These are phyloP conservation scores for Geotrichum phurueaensis DNA, from an alignment of 1,139 yeast species.

Conservation along the genomic window DNA sequence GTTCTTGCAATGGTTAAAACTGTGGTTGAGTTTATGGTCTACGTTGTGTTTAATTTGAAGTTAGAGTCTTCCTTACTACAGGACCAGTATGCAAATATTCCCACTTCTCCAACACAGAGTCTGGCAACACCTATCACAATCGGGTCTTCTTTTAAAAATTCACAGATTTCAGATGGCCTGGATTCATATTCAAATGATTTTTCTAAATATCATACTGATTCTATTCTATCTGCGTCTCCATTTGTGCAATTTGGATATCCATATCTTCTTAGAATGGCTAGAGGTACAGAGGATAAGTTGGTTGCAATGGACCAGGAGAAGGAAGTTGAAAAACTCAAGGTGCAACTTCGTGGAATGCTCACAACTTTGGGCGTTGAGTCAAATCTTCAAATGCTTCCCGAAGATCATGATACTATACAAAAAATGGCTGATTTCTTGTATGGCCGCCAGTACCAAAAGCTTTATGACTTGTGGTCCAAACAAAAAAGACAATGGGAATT, in stretches of 20 bases:
- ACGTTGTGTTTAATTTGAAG: slow-evolving; percentile 67
- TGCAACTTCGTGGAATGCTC: slow-evolving; percentile 14
- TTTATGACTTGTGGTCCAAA: slow-evolving; percentile 31
- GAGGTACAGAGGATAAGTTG: slow-evolving; percentile 48
- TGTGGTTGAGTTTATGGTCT: slow-evolving; percentile 73
- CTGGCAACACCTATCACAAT: neutral
- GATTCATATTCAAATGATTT: slow-evolving; percentile 42
- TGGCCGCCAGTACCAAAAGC: slow-evolving; percentile 24
- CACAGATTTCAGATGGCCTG: slow-evolving; percentile 22
- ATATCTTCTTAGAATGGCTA: slow-evolving; percentile 48
- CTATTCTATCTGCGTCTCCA: slow-evolving; percentile 68
- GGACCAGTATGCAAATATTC: slow-evolving; percentile 60
- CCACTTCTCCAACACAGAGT: slow-evolving; percentile 27
- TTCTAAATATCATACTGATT: slow-evolving; percentile 44
- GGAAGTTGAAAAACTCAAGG: slow-evolving; percentile 27
- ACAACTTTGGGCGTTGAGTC: slow-evolving; percentile 20
- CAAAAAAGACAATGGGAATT: slow-evolving; percentile 58
- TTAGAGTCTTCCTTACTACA: slow-evolving; percentile 76
- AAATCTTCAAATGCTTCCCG: slow-evolving; percentile 24
- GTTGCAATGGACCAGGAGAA: slow-evolving; percentile 33
- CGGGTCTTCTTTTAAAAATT: neutral
- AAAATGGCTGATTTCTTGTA: slow-evolving; percentile 27
- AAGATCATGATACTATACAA: slow-evolving; percentile 23
- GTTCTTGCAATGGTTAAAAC: slow-evolving; percentile 63
- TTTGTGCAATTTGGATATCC: slow-evolving; percentile 67